Percentiles rank a stretch among this genome's conserved stretches.
Conservation (phyloP, 1,284 basidiomycete species). For the Mrakiaceae sp. region DNA sequence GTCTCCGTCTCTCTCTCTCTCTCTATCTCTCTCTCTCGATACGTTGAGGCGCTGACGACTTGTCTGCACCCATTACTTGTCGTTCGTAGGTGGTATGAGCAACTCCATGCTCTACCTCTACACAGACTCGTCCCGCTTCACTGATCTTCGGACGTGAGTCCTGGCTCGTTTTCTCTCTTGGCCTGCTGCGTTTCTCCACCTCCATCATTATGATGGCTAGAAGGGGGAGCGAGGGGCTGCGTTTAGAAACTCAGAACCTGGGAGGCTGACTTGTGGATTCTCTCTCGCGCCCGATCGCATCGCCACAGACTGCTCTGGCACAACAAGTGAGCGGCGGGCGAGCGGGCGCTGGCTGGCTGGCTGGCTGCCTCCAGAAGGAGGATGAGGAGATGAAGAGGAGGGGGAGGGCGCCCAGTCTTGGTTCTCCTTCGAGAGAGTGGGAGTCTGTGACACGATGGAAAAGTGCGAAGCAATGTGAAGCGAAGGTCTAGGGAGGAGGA, state of each 20-base stretch:
- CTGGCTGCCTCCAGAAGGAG: no score
- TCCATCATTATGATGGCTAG: neutral
- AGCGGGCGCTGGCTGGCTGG: no score
- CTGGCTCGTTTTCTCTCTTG: neutral
- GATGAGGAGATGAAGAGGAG: no score
- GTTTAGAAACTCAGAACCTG: no score
- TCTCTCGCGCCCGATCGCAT: no score
- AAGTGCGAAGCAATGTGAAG: no score
- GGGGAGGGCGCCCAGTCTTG: no score
- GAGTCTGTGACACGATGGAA: no score
- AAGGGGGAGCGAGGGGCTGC: no score
- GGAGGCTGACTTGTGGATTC: no score
- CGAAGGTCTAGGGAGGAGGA: no score
- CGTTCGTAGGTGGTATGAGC: slow-evolving; percentile 33
- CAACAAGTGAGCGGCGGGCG: slow-evolving; percentile 43
- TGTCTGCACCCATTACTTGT: neutral
- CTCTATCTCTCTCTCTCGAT: neutral
- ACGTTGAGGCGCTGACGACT: neutral
- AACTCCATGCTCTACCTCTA: slow-evolving; percentile 72
- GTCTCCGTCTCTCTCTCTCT: slow-evolving; percentile 24
- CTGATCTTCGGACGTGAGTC: slow-evolving; percentile 45
- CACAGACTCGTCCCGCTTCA: slow-evolving; percentile 65
- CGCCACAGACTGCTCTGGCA: slow-evolving; percentile 51
- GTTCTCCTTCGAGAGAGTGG: no score
- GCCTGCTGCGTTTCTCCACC: neutral